Evolutionary conservation across 768 basidiomycete genomes (phyloP), one percentile per base, ranked within the genome.

Genomic region (Serendipita sp.): DNA sequence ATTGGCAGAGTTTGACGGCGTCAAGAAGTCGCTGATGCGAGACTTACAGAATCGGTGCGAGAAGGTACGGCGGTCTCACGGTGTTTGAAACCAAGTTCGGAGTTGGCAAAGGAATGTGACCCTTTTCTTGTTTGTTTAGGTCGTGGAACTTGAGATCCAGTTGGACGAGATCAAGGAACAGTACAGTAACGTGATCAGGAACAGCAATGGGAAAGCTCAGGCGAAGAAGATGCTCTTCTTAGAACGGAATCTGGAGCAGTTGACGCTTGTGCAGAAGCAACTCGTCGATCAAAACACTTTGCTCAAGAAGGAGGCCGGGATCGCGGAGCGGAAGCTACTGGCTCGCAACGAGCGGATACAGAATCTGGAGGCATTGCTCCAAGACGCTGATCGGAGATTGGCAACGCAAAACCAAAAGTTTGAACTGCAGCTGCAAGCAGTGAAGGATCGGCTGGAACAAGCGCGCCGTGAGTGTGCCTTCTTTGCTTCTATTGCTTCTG

Each of bases 211-310:
- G 74, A 94, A 95, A 74, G 91, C 95, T 4, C 96, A 99, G 69
- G 91, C 95, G 76, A 94, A 95, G 83, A 97, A 98, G 82, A 94
- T 98, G 88, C 90, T 92, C 11, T 96, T 97, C 82, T 75, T 99
- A 63, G 93, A 97, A 72, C 87, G 95, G 62, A 99, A 98, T 71
- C 77, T 99, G 62, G 94, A 97, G 71, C 91, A 95, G 71, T 76
- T 98, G 68, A 95, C 93, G 31, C 75, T 91, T 62, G 93, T 98
- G 23, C 96, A 98, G 81, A 96, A 97, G 75, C 93, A 97, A 85
- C 87, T 99, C 67, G 95, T 98, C 63, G 95, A 99, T 74, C 96
- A 99, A 76, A 98, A 98, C 76, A 88, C 92, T 11, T 83, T 87
- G 11, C 77, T 99, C 69, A 98, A 98, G 82, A 97, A 95, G 76